Base-by-base conservation (phyloP, 352 stramenopile genomes). In the Phytophthora pinifolia region DNA sequence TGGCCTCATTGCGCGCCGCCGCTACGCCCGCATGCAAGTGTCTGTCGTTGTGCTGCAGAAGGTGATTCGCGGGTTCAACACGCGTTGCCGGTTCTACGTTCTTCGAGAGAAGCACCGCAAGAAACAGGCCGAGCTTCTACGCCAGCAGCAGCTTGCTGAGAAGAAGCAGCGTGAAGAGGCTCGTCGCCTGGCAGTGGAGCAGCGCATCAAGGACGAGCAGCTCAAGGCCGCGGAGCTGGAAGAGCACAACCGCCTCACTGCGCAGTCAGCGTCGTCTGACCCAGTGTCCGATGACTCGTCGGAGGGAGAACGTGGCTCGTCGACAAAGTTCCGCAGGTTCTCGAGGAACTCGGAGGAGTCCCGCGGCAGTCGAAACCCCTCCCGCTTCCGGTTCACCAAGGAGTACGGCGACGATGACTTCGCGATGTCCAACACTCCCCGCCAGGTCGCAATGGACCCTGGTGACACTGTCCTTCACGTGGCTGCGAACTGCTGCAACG, bases 391-490 rank as follows among this genome's bases (percentile, higher is more conserved):
- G 18, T 92, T 94, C 49, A 92, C 84, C 0, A 89, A 86, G 59
- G 84, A 94, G 13, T 90, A 89, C 48, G 70, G 57, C 46, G 73
- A 81, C 34, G 79, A 89, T 44, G 55, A 70, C 9, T 59, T 68
- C 33, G 59, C 66, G 6, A 72, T 76, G 54, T 62, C 62, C 34
- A 70, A 88, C 36, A 76, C 67, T 20, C 82, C 82, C 32, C 82
- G 84, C 6, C 81, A 84, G 4, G 84, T 94, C 35, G 83, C 82
- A 9, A 94, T 92, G 84, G 82, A 88, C 37, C 84, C 84, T 9
- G 86, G 86, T 62, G 84, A 96, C 46, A 94, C 84, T 18, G 86
- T 92, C 43, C 65, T 96, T 12, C 86, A 96, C 61, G 77, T 94
- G 10, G 86, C 86, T 31, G 82, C 82, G 0, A 94, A 94, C 59